Conservation (phyloP, 75 land plant genomes). For the Sequoiadendron giganteum region DNA sequence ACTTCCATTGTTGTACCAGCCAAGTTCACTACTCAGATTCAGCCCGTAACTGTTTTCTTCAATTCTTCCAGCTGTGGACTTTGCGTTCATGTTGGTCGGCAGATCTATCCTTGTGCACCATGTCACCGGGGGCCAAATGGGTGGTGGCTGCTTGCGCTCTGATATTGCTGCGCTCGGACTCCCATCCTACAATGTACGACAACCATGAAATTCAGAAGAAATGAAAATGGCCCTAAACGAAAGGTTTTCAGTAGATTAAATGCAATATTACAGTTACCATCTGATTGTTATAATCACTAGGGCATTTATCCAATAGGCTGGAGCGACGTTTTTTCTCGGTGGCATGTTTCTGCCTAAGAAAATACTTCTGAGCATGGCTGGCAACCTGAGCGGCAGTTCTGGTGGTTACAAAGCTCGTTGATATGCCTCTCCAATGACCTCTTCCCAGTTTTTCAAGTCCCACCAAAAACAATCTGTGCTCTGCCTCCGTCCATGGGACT, state of each 20-base stretch:
- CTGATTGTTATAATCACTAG: not conserved
- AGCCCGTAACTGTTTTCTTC: not conserved
- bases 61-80: not conserved
- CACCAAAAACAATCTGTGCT: constrained; percentile 46
- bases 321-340: constrained; percentile 38
- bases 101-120: not conserved
- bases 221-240: too few species aligned
- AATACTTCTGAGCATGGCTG: constrained; percentile 62
- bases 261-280: not conserved
- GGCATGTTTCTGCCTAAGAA: constrained; percentile 38
- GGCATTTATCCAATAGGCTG: constrained; percentile 27
- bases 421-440: constrained; percentile 60
- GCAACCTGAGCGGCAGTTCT: constrained; percentile 57
- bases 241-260: too few species aligned
- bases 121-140: not conserved
- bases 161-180: not conserved
- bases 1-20: too few species aligned
- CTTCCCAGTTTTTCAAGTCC: constrained; percentile 52
- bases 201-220: too few species aligned
- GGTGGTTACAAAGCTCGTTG: constrained; percentile 40
- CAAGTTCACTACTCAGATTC: too few species aligned
- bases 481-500: constrained; percentile 57
- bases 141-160: too few species aligned
- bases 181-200: not conserved
- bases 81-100: not conserved